phyloP scores from a whole-genome alignment of 352 stramenopile species.

The Pythium coloratum region DNA sequence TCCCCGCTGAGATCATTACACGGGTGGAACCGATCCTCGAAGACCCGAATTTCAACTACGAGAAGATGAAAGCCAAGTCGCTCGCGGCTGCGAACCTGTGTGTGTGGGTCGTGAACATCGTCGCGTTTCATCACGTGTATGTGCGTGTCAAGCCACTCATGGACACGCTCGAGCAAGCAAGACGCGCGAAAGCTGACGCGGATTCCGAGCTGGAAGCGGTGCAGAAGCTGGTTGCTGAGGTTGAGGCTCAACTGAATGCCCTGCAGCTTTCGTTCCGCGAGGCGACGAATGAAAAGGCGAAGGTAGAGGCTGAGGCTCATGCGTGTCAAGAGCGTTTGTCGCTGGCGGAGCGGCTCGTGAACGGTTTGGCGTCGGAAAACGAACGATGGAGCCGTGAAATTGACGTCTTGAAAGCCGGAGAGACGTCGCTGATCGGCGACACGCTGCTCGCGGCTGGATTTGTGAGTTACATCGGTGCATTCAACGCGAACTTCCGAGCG shows the following conservation, averaged over 20 bases:
- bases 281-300: slow-evolving; percentile 90
- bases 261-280: slow-evolving; percentile 83
- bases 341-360: slow-evolving; percentile 87
- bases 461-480: slow-evolving; percentile 92
- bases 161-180: slow-evolving; percentile 87
- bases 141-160: slow-evolving; percentile 95
- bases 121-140: slow-evolving; percentile 91
- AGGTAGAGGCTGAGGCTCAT: slow-evolving; percentile 86
- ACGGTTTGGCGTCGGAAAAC: slow-evolving; percentile 87
- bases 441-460: slow-evolving; percentile 88
- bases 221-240: slow-evolving; percentile 78
- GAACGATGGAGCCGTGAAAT: slow-evolving; percentile 89
- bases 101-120: slow-evolving; percentile 94
- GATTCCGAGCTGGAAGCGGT: slow-evolving; percentile 82
- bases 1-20: slow-evolving; percentile 84
- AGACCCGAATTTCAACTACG: slow-evolving; percentile 92
- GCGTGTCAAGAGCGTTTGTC: slow-evolving; percentile 85
- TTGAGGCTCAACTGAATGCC: slow-evolving; percentile 75
- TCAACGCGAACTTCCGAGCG: slow-evolving; percentile 79
- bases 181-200: slow-evolving; percentile 67
- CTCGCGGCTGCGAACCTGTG: slow-evolving; percentile 90
- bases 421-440: slow-evolving; percentile 84
- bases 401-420: slow-evolving; percentile 69
- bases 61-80: slow-evolving; percentile 94
- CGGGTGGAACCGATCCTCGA: slow-evolving; percentile 86